Base-by-base conservation (phyloP, 176 grass and related monocot genomes). In the Bonia amplexicaulis region DNA sequence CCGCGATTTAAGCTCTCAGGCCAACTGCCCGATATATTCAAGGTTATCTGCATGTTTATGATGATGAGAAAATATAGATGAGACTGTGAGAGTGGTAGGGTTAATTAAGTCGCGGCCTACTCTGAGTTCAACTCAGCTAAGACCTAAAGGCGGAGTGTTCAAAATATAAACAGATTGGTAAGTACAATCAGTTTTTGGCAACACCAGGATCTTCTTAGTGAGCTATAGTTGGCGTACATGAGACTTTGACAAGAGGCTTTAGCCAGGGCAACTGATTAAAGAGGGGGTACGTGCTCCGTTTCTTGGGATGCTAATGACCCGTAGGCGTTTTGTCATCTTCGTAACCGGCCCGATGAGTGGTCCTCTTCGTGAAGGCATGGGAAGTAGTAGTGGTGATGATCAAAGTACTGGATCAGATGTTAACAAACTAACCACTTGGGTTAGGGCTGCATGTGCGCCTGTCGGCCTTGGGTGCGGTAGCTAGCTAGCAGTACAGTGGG, bases 381-480 rank as follows among this genome's bases (percentile, higher is more conserved):
- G 1, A 9, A 59, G 57, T 1, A 25, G 57, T 44, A 2, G 42
- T 10, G 1, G 42, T 44, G 1, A 1, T n/a, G 20, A 63, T 60
- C 54, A 26, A n/a, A 25, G 53, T 17, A 47, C 35, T 12, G 33
- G 23, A 25, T 2, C 39, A 61, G 74, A 79, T 26, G 84, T 71
- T 70, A 79, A 63, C 84, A 49, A 71, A 37, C 19, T 12, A 79
- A 71, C 84, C 39, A 49, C 53, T 71, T 20, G 40, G 83, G 71
- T 31, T 55, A 44, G 49, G 29, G 46, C 1, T 23, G 17, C 85
- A 86, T 80, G 85, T 86, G 76, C 45, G 14, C 57, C 6, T 86
- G 84, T 86, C 76, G 66, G 66, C 22, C 57, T n/a, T 33, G 42
- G 41, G 9, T 23, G 31, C 64, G 10, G 25, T 59, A 29, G 53